Base-by-base conservation (phyloP, 2,329 filamentous ascomycete species). In the Ophiostoma australiae region DNA sequence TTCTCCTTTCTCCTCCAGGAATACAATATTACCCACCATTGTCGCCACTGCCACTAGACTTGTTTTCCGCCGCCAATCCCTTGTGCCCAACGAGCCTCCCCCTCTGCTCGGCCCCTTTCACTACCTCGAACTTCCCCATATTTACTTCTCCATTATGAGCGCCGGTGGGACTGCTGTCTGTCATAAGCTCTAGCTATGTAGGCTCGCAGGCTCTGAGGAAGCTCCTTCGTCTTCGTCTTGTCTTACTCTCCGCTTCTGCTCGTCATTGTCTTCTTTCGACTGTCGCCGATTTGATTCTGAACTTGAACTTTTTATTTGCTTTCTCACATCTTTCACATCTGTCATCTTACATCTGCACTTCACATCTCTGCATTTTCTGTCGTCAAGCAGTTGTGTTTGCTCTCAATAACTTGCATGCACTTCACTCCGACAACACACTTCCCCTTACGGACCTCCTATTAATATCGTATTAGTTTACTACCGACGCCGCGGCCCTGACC, bases 31-130 rank as follows among this genome's bases (percentile, higher is more conserved):
- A 39, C 35, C 63, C 61, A 65, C 61, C 33, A 65, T 2, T 65
- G 37, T 65, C 31, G 61, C 61, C 61, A 65, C 61, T 65, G 33
- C 33, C 33, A 65, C 61, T 65, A 65, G 61, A 65, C 61, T 65
- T 65, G 63, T 41, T 23, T 41, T 20, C 37, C 33, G 17, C 35
- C 27, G 61, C 33, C 61, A 65, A 65, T 65, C 61, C 55, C 23
- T 37, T 39, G 31, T 66, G 63, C 63, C 63, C 63, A 66, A 66
- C 63, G 63, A 39, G 33, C 55, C 63, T 37, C 63, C 63, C 61
- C 63, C 41, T 48, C 41, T 48, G 41, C 41, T 48, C 41, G 41
- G 41, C 41, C 44, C 44, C 63, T 66, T 66, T 66, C 63, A 66
- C 17, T 1, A 39, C 63, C 35, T n/a, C 35, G 8, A 66, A 66